Base-by-base conservation (phyloP, 139 green algal species). In the Chlamydomonas sphaeroides region DNA sequence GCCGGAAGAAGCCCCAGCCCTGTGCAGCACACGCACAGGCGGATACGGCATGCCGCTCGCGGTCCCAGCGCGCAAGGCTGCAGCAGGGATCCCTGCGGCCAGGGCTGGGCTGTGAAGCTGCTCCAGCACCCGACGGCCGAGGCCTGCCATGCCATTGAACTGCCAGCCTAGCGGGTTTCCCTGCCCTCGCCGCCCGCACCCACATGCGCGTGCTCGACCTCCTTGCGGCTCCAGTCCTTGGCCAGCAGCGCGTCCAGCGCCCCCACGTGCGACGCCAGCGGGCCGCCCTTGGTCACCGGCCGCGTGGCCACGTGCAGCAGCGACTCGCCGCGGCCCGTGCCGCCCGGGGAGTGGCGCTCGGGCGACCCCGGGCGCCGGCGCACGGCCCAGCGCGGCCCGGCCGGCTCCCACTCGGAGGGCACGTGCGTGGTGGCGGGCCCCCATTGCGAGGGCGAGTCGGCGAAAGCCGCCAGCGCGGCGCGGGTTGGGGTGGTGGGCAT, bases 131-230 rank as follows among this genome's bases (percentile, higher is more conserved):
- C 8, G 10, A 8, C 45, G 14, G 14, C 14, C 45, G 8, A 51
- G 15, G 15, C 53, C 18, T 15, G 15, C 18, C 20, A 25, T 26
- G 5, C 20, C 53, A 61, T 8, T 8, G 53, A 25, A 20, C 53
- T 26, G 53, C 53, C 53, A 61, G 5, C 26, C 18, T 61, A 20
- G 18, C 20, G 20, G 53, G 18, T 26, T 15, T 5, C 23, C 18
- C 15, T 20, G 53, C 53, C 53, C 45, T 14, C 53, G 5, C 53
- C 53, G 15, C 53, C 53, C 23, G 15, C 14, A 26, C 56, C 56
- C 59, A 66, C 59, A 32, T 82, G 75, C 42, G 75, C 75, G 11
- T 63, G 42, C 75, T 82, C 57, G 62, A 82, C 75, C n/a, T 82
- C 41, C 18, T 51, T 26, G 8, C 33, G 49, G 0, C 41, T 73